phyloP scores from a whole-genome alignment of 257 asterid species.

The Nicotiana obtusifolia region DNA sequence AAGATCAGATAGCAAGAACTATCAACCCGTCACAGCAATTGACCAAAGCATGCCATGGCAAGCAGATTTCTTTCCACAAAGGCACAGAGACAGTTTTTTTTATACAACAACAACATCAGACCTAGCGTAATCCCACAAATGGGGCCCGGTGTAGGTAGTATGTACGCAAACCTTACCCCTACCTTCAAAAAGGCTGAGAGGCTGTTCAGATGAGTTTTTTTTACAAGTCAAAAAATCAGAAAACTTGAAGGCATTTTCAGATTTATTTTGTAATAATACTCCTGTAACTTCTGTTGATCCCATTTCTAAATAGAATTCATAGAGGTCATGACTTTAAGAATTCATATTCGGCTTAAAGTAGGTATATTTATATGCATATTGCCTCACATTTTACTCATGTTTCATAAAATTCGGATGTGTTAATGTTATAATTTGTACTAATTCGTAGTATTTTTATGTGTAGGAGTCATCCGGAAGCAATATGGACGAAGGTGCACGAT shows the following conservation, averaged over 20 bases:
- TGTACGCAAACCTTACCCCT: too few species aligned
- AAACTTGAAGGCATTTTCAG: neutral
- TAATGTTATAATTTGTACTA: too few species aligned
- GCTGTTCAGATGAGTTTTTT: neutral
- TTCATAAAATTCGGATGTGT: too few species aligned
- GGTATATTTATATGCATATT: too few species aligned
- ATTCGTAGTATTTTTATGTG: too few species aligned
- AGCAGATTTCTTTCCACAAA: neutral
- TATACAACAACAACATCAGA: too few species aligned
- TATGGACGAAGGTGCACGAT: too few species aligned
- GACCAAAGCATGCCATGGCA: neutral
- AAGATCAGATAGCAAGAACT: slow-evolving; percentile 6
- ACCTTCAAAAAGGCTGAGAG: neutral
- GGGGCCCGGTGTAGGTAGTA: too few species aligned
- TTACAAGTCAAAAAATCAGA: neutral
- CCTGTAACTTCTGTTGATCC: neutral
- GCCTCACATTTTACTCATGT: too few species aligned
- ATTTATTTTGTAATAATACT: neutral
- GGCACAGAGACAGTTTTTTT: neutral
- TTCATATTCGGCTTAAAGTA: too few species aligned
- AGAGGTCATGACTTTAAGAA: neutral
- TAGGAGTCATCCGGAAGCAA: too few species aligned
- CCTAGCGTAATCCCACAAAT: too few species aligned
- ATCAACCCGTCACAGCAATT: neutral
- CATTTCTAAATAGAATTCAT: slow-evolving; percentile 1